Evolutionary conservation across 768 basidiomycete genomes (phyloP), one percentile per base, ranked within the genome.

Genomic region (Suillus sp.): DNA sequence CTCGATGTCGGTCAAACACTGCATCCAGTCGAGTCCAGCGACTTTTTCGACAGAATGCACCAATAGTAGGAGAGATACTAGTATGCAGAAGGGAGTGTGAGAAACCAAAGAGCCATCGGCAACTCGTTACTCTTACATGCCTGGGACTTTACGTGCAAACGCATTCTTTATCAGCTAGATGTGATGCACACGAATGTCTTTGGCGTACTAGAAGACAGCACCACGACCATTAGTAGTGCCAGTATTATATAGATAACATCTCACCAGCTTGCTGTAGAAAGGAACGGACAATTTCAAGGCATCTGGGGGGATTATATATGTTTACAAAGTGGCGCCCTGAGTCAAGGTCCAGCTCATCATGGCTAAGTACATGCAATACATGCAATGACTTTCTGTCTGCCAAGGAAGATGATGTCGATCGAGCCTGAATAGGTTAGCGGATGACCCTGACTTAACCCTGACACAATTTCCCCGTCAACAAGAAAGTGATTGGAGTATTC

Each of bases 1-100:
- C 66, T 72, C 47, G 11, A 68, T 48, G 16, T 62, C n/a, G 22
- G 0, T 2, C 0, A 74, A 58, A 45, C 72, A 72, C 25, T 65
- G 65, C 1, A 51, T 5, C 62, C 67, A 55, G 27, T 70, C 42
- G 1, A 16, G 16, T 27, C 48, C 48, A 50, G 48, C 27, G 16
- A 50, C 48, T 50, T 50, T 50, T 27, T 50, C 8, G 27, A 18
- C 48, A 50, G 25, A 16, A 9, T 27, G 8, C 25, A 16, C 25
- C 47, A 50, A 27, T 50, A 47, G 45, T 25, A 50, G 27, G 25
- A 50, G 27, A 50, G 27, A 48, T 16, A 48, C 47, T 48, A 25
- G 16, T 27, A 27, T 8, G 27, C 48, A 27, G 48, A 50, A 16
- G 25, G 16, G 27, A 50, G 48, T 25, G 16, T 50, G 7, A 50